Base-by-base conservation (phyloP, 805 yeast species). In the Candida ovalis region DNA sequence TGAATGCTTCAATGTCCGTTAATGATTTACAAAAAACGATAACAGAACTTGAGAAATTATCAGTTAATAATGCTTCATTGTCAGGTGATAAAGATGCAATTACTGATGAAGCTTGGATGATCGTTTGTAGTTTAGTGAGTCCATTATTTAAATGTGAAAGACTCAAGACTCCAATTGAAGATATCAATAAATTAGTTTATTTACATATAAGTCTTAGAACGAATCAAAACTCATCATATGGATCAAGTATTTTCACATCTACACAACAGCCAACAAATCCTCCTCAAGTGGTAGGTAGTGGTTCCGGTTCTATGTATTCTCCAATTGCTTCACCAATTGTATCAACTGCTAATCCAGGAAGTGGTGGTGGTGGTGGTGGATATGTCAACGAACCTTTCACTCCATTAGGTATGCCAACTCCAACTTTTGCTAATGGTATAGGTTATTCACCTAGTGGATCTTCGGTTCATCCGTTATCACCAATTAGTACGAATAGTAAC, bases 111-210 rank as follows among this genome's bases (percentile, higher is more conserved):
- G 68, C 82, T 2, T 80, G 83, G 81, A 58, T 71, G 1, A 60
- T 76, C 7, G 62, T 82, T 1, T 64, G 73, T 9, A 59, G 71
- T 2, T 57, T 73, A 5, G 67, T 76, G 0, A 58, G 70, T 22
- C 77, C 83, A 1, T 52, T 82, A 8, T 82, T 81, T 55, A 59
- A 61, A 44, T 75, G 78, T n/a, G 78, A 74, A 27, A 65, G 68
- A 3, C 54, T 80, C 35, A 67, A 75, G 18, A 73, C 75, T 0
- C 81, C 85, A 0, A 73, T 81, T 2, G 87, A 82, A 52, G 84
- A 81, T 56, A 63, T 77, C 21, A 81, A 80, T 55, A 73, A 71
- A 40, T 62, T 80, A 45, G 75, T 80, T 1, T 62, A 63, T 21
- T 45, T 69, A 9, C 68, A 68, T 50, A 45, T 67, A n/a, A 54